A percentile compares a stretch with the other conserved stretches of the same genome.
Conservation (phyloP, 1,284 basidiomycete species). For the Phenoliferia sp. region DNA sequence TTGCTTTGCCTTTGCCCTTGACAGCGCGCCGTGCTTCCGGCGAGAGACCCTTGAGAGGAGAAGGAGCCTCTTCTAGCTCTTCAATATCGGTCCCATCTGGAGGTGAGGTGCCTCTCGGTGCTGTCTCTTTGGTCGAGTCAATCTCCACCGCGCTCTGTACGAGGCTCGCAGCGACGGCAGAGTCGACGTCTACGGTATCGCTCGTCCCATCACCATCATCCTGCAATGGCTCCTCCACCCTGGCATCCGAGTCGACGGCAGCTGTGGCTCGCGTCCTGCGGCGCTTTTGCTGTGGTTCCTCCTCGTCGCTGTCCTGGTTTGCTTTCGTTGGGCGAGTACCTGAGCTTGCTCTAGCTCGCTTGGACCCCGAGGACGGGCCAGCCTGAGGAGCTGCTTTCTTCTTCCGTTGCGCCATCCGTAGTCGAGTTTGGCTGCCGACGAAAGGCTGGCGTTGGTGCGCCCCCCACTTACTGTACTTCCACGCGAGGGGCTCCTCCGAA, state of each 20-base stretch:
- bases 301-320: not conserved
- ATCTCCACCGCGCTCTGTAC: not conserved
- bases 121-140: not conserved
- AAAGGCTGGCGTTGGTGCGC: too few relatives aligned
- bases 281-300: not conserved
- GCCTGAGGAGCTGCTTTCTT: too few relatives aligned
- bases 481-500: too few relatives aligned
- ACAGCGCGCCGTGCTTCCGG: slow-evolving; percentile 4
- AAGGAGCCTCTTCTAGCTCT: not conserved
- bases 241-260: not conserved
- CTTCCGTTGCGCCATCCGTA: too few relatives aligned
- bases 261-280: not conserved
- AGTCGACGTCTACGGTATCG: not conserved
- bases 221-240: not conserved
- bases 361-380: not conserved
- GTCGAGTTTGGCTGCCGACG: too few relatives aligned
- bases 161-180: not conserved
- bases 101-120: too few relatives aligned
- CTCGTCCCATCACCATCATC: not conserved
- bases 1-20: slow-evolving; percentile 25
- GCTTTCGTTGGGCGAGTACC: not conserved
- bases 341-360: not conserved
- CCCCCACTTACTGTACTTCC: too few relatives aligned
- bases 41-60: slow-evolving; percentile 1
- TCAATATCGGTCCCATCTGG: too few relatives aligned